These are phyloP conservation scores for Iris pallida DNA, from an alignment of 116 monocot species.

Conservation along the genomic window DNA sequence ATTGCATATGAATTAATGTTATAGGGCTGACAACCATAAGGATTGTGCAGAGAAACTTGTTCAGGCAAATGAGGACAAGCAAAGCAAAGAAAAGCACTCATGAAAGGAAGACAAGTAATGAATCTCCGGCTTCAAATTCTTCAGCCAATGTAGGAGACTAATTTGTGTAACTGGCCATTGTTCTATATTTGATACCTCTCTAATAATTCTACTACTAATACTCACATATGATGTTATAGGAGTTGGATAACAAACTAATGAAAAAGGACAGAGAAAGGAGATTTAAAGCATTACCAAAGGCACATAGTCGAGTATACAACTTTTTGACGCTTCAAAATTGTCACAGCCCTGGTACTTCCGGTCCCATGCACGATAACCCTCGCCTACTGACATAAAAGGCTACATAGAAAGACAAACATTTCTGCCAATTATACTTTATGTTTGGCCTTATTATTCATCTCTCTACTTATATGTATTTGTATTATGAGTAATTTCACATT, in stretches of 20 bases:
- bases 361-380: too few species aligned
- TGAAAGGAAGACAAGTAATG: neutral
- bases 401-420: too few species aligned
- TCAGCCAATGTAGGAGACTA: too few species aligned
- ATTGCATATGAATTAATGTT: too few species aligned
- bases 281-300: constrained; percentile 4
- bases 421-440: too few species aligned
- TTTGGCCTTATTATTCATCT: too few species aligned
- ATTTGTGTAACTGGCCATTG: neutral
- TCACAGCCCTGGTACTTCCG: neutral
- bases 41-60: neutral
- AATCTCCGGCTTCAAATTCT: neutral
- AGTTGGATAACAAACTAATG: neutral
- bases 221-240: neutral
- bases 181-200: too few species aligned
- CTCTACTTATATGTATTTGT: too few species aligned
- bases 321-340: neutral
- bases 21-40: too few species aligned
- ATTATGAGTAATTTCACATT: too few species aligned
- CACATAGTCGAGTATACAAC: constrained; percentile 2
- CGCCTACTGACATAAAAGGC: too few species aligned
- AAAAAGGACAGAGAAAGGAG: constrained; percentile 9
- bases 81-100: neutral
- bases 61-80: neutral
- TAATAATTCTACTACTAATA: too few species aligned